Evolutionary conservation across 2,329 filamentous ascomycete species (phyloP), one percentile per base, ranked within the genome.

Genomic region (Zarea fungicola): DNA sequence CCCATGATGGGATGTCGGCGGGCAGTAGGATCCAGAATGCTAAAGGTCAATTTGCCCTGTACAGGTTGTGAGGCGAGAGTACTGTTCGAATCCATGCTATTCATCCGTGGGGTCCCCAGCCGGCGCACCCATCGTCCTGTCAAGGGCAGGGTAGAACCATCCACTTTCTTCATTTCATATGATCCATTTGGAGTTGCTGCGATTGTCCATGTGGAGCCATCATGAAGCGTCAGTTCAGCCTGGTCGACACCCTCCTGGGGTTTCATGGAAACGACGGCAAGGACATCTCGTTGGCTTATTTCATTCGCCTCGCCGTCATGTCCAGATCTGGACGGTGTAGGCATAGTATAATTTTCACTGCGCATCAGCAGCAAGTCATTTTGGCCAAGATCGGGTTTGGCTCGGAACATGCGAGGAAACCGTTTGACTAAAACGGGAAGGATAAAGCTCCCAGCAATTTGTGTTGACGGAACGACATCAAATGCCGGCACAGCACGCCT

Each of bases 1-100:
- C 85, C 87, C 67, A 91, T 77, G 58, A 91, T 80, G 5, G 88
- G 87, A 60, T 92, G 87, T 11, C 84, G 80, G 28, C 85, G 75
- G 8, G 78, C 80, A 40, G 77, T 76, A 0, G 85, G 80, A 56
- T 86, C 80, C 58, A 92, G 83, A 53, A 89, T 80, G 67, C 85
- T 89, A 62, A 92, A 92, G 8, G 81, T 88, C 69, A 84, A 91
- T 60, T 80, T 82, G 46, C 42, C 46, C 50, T 67, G 70, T 40
- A 80, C 77, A 1, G 60, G 52, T 3, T 65, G 56, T 4, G 62
- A 53, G 52, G 35, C 42, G 43, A 58, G 49, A 28, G 45, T 18
- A 4, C 14, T 23, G 16, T 22, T 57, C 55, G 41, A 56, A 11
- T 42, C 45, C 11, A 40, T 54, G 48, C 54, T 48, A 54, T 60